Evolutionary conservation across 2,329 filamentous ascomycete genomes (phyloP).

Genomic region (Zymoseptoria crescenta): DNA sequence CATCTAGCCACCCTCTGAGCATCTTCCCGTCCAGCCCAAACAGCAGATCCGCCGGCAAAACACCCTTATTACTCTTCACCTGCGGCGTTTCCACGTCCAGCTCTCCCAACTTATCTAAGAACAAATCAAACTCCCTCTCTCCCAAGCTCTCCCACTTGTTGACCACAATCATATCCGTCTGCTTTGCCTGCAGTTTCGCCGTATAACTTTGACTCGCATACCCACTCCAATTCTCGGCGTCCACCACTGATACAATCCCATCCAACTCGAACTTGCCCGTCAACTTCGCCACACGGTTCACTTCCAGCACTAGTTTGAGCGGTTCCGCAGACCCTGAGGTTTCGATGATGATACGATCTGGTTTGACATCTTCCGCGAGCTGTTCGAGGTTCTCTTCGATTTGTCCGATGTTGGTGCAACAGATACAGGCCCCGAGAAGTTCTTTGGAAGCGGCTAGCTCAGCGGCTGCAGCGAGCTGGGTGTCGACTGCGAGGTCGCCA

Average conservation of each 20-base stretch:
- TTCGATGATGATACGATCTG: conserved; percentile 88
- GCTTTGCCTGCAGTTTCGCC: conserved; percentile 76
- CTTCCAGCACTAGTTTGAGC: conserved; percentile 81
- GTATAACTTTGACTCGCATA: conserved; percentile 90
- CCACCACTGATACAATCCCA: conserved; percentile 81
- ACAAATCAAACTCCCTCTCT: conserved; percentile 68
- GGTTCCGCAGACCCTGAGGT: conserved; percentile 78
- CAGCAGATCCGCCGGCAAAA: conserved; percentile 68
- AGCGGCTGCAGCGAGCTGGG: conserved; percentile 72
- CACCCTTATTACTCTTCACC: conserved; percentile 76
- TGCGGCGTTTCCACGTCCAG: conserved; percentile 67
- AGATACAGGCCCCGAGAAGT: conserved; percentile 94
- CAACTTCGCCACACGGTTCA: conserved; percentile 69
- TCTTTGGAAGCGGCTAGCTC: conserved; percentile 87
- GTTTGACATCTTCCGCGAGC: conserved; percentile 53
- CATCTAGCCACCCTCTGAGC: conserved; percentile 42
- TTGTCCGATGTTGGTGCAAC: conserved; percentile 95
- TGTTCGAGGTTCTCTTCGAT: conserved; percentile 72
- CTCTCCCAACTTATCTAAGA: conserved; percentile 70
- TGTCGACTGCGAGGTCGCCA: conserved; percentile 88
- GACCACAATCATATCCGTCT: conserved; percentile 83
- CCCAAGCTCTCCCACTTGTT: conserved; percentile 83
- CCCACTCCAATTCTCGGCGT: conserved; percentile 90
- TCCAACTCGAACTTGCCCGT: conserved; percentile 67
- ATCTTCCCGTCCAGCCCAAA: conserved; percentile 83